Conservation (phyloP, 208 protist genomes). For the Acanthamoeba triangularis region DNA sequence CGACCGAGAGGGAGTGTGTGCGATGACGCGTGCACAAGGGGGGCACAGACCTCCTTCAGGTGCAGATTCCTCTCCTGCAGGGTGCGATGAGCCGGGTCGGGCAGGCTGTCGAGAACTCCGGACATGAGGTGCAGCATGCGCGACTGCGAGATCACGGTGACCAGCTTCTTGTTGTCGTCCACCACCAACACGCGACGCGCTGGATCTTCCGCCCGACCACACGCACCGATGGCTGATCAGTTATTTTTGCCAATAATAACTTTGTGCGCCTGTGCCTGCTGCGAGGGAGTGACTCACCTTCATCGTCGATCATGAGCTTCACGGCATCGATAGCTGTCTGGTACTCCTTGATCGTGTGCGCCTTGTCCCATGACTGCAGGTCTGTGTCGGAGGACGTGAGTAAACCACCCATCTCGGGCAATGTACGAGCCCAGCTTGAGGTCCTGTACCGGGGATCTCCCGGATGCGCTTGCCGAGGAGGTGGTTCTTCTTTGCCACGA, state of each 20-base stretch:
- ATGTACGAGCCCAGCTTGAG: background rate
- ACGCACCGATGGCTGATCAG: background rate
- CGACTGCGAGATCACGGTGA: slow-evolving; percentile 56
- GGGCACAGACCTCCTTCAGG: background rate
- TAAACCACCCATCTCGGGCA: no score
- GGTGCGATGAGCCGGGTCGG: slow-evolving; percentile 25
- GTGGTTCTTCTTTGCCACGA: slow-evolving; percentile 48
- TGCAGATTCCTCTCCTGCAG: slow-evolving; percentile 31
- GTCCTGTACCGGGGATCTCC: background rate
- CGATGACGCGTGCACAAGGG: background rate
- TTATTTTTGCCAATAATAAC: background rate
- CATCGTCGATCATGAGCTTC: slow-evolving; percentile 56
- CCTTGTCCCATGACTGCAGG: slow-evolving; percentile 19
- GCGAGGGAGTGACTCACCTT: background rate
- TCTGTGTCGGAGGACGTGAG: background rate
- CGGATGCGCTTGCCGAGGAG: background rate
- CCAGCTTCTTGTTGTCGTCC: slow-evolving; percentile 62
- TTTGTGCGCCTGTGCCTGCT: background rate
- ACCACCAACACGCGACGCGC: slow-evolving; percentile 46
- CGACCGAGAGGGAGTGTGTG: background rate
- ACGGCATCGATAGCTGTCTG: slow-evolving; percentile 47
- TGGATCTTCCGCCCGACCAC: background rate
- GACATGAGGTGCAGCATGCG: slow-evolving; percentile 46
- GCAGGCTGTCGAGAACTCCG: slow-evolving; percentile 53
- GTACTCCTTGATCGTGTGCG: slow-evolving; percentile 61